These are phyloP conservation scores for Xylona heveae DNA, from an alignment of 495 filamentous ascomycete species.

Conservation along the genomic window DNA sequence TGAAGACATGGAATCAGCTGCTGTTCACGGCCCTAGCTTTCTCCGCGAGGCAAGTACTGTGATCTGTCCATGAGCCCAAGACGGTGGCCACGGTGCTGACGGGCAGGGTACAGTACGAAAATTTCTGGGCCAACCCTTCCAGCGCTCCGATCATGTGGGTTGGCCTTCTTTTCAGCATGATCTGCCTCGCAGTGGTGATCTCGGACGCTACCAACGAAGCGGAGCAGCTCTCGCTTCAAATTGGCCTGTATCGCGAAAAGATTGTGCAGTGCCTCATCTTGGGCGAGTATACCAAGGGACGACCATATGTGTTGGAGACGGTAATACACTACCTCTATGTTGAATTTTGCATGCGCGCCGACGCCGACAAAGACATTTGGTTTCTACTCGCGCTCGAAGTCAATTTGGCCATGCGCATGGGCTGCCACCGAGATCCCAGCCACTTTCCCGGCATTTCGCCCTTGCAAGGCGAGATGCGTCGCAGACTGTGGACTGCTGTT, in stretches of 20 bases:
- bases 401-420: slow-evolving; percentile 22
- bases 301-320: slow-evolving; percentile 15
- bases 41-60: slow-evolving; percentile 12
- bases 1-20: slow-evolving; percentile 7
- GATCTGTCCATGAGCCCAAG: no score
- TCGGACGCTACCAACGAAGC: slow-evolving; percentile 84
- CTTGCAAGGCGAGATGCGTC: slow-evolving; percentile 23
- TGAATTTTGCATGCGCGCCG: slow-evolving; percentile 18
- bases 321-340: slow-evolving; percentile 18
- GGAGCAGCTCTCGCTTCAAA: slow-evolving; percentile 42
- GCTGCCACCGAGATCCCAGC: slow-evolving; percentile 23
- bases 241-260: slow-evolving; percentile 24
- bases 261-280: slow-evolving; percentile 6
- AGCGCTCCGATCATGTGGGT: slow-evolving; percentile 14
- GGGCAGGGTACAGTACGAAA: slow-evolving; percentile 17
- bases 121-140: slow-evolving; percentile 12
- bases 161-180: slow-evolving; percentile 14
- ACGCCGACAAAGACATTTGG: slow-evolving; percentile 17
- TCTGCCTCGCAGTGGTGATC: slow-evolving; percentile 27
- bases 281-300: slow-evolving; percentile 4
- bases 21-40: slow-evolving; percentile 15
- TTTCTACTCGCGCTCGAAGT: slow-evolving; percentile 19
- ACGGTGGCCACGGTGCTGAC: no score
- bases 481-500: slow-evolving; percentile 20
- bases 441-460: slow-evolving; percentile 18